A percentile compares a stretch with the other conserved stretches of the same genome.
phyloP scores from a whole-genome alignment of 2,329 filamentous ascomycete genomes.

The Claviceps cyperi region DNA sequence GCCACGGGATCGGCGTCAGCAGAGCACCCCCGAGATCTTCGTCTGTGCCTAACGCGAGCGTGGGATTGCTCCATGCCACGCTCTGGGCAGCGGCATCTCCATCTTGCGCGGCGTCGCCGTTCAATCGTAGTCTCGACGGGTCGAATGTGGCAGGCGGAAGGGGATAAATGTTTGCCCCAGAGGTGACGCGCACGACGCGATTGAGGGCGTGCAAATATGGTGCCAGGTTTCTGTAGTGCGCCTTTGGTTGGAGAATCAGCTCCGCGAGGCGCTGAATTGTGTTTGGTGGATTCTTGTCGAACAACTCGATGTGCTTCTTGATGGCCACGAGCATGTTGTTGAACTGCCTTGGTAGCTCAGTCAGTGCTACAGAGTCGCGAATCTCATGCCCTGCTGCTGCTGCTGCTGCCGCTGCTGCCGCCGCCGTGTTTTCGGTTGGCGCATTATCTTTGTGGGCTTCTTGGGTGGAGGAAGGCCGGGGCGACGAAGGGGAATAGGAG shows the following conservation, averaged over 20 bases:
- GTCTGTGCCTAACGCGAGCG: slow-evolving; percentile 55
- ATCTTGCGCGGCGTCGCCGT: slow-evolving; percentile 34
- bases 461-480: slow-evolving; percentile 29
- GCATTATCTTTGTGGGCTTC: slow-evolving; percentile 57
- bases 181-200: slow-evolving; percentile 80
- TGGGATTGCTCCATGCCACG: slow-evolving; percentile 34
- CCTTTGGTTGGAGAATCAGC: slow-evolving; percentile 60
- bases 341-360: slow-evolving; percentile 48
- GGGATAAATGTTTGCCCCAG: slow-evolving; percentile 65
- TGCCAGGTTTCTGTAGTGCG: slow-evolving; percentile 68
- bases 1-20: slow-evolving; percentile 88
- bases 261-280: slow-evolving; percentile 87
- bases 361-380: slow-evolving; percentile 18
- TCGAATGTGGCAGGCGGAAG: slow-evolving; percentile 54
- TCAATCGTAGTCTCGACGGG: slow-evolving; percentile 40
- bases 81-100: slow-evolving; percentile 13
- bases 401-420: too few relatives aligned
- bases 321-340: slow-evolving; percentile 48
- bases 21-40: slow-evolving; percentile 82
- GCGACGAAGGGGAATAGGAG: slow-evolving; percentile 24
- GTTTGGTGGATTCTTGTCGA: slow-evolving; percentile 66
- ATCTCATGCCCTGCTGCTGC: slow-evolving; percentile 10
- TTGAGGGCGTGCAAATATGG: slow-evolving; percentile 85
- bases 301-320: slow-evolving; percentile 48
- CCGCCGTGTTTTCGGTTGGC: slow-evolving; percentile 21